A percentile compares a stretch with the other conserved stretches of the same genome.
Evolutionary conservation across 495 filamentous ascomycete species (phyloP).

Genomic region (Pyrenopolyporus hunteri): DNA sequence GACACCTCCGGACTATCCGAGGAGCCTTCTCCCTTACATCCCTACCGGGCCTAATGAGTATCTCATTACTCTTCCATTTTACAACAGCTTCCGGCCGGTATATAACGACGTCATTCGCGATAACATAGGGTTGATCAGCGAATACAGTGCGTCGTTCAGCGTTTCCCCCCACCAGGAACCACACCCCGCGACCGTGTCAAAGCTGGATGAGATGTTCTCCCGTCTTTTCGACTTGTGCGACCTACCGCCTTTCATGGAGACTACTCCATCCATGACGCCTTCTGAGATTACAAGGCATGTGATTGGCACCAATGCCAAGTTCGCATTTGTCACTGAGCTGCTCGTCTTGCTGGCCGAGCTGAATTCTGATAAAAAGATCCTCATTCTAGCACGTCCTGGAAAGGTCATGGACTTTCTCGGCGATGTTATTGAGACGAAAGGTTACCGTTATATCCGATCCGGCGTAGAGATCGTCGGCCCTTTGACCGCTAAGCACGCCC

Average conservation of each 20-base stretch:
- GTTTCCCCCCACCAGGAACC: slow-evolving; percentile 33
- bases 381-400: slow-evolving; percentile 50
- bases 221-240: slow-evolving; percentile 51
- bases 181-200: slow-evolving; percentile 35
- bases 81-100: slow-evolving; percentile 43
- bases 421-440: slow-evolving; percentile 40
- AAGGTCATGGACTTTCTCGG: slow-evolving; percentile 48
- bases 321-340: slow-evolving; percentile 53
- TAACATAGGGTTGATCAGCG: slow-evolving; percentile 43
- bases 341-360: slow-evolving; percentile 36
- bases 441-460: slow-evolving; percentile 37
- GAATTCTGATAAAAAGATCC: slow-evolving; percentile 43
- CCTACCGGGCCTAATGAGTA: slow-evolving; percentile 37
- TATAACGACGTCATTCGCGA: slow-evolving; percentile 49
- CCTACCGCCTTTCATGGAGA: slow-evolving; percentile 48
- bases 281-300: slow-evolving; percentile 46
- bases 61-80: slow-evolving; percentile 51
- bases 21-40: slow-evolving; percentile 29
- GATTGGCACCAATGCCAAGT: slow-evolving; percentile 52
- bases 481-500: slow-evolving; percentile 17
- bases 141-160: slow-evolving; percentile 43
- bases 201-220: slow-evolving; percentile 47
- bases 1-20: slow-evolving; percentile 17
- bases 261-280: slow-evolving; percentile 37
- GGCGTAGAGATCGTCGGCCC: slow-evolving; percentile 25